Conservation (phyloP, 352 stramenopile species). For the Pythium rishiriense region DNA sequence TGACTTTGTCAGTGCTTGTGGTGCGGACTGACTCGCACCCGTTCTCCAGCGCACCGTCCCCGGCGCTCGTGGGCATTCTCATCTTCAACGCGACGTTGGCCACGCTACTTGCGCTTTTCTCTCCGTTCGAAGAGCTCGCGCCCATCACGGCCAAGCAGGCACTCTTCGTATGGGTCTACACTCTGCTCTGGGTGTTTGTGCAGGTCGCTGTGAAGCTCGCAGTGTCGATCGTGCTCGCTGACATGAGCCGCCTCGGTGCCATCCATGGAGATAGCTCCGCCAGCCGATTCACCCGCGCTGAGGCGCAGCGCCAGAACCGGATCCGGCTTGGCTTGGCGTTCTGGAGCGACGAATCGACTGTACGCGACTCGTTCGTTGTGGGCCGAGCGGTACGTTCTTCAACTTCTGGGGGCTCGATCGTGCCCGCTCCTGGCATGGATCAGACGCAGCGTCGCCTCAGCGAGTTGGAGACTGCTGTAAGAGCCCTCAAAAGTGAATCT, state of each 20-base stretch:
- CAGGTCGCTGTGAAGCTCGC: constrained; percentile 84
- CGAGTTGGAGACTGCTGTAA: background rate
- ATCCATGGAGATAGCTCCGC: constrained; percentile 30
- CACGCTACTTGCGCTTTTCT: constrained; percentile 68
- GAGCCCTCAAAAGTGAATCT: background rate
- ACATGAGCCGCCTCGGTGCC: constrained; percentile 44
- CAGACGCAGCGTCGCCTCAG: background rate
- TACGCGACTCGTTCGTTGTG: constrained; percentile 78
- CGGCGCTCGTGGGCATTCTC: constrained; percentile 37
- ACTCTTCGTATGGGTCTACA: constrained; percentile 90
- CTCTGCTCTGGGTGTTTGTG: constrained; percentile 84
- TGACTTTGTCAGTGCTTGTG: constrained; percentile 93
- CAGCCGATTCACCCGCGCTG: constrained; percentile 23
- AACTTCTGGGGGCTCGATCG: background rate
- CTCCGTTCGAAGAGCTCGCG: constrained; percentile 77
- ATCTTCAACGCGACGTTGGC: constrained; percentile 29
- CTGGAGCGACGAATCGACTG: constrained; percentile 60
- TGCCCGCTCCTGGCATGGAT: background rate
- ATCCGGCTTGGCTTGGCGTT: constrained; percentile 73
- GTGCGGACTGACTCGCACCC: constrained; percentile 56
- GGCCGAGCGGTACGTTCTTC: constrained; percentile 53
- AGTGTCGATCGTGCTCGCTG: constrained; percentile 51
- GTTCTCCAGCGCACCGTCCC: constrained; percentile 80
- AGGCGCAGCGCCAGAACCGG: constrained; percentile 76
- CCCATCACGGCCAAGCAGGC: constrained; percentile 72